Evolutionary conservation across 2,329 filamentous ascomycete genomes (phyloP).

Genomic region (Ustilaginoidea virens): DNA sequence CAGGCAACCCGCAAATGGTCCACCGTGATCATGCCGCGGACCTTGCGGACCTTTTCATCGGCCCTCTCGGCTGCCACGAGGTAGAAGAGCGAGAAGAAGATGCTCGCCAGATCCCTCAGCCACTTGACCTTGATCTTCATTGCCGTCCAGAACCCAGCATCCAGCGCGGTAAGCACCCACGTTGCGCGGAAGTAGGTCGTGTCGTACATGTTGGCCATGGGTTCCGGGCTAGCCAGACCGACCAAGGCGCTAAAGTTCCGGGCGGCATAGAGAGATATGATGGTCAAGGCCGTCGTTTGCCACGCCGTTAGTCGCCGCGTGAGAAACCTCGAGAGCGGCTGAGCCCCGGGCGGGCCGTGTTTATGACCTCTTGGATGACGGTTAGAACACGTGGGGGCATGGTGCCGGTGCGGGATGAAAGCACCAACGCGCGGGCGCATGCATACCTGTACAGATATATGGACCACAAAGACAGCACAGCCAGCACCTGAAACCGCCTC

Average conservation of each 20-base stretch:
- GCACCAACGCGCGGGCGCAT: not conserved
- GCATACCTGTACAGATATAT: slow-evolving; percentile 61
- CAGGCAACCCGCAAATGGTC: slow-evolving; percentile 86
- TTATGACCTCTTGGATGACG: slow-evolving; percentile 51
- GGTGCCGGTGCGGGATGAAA: not conserved
- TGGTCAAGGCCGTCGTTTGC: slow-evolving; percentile 76
- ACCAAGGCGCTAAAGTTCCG: slow-evolving; percentile 90
- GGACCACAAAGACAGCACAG: slow-evolving; percentile 84
- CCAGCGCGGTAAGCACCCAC: slow-evolving; percentile 87
- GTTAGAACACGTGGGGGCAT: not conserved
- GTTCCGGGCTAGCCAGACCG: slow-evolving; percentile 82
- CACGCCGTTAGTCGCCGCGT: slow-evolving; percentile 64
- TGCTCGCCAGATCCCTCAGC: slow-evolving; percentile 65
- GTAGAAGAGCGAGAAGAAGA: slow-evolving; percentile 82
- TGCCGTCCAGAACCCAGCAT: slow-evolving; percentile 96
- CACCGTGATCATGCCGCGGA: slow-evolving; percentile 72
- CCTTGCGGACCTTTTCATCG: slow-evolving; percentile 90
- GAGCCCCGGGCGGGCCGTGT: slow-evolving; percentile 71
- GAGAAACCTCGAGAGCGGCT: slow-evolving; percentile 55
- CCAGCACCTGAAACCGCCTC: slow-evolving; percentile 80
- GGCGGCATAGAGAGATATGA: slow-evolving; percentile 80
- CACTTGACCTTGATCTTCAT: slow-evolving; percentile 76
- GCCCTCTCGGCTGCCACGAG: slow-evolving; percentile 84
- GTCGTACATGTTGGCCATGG: slow-evolving; percentile 85
- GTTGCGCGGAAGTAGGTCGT: slow-evolving; percentile 88